These are phyloP conservation scores for Claviceps paspali DNA, from an alignment of 2,329 filamentous ascomycete species.

Conservation along the genomic window DNA sequence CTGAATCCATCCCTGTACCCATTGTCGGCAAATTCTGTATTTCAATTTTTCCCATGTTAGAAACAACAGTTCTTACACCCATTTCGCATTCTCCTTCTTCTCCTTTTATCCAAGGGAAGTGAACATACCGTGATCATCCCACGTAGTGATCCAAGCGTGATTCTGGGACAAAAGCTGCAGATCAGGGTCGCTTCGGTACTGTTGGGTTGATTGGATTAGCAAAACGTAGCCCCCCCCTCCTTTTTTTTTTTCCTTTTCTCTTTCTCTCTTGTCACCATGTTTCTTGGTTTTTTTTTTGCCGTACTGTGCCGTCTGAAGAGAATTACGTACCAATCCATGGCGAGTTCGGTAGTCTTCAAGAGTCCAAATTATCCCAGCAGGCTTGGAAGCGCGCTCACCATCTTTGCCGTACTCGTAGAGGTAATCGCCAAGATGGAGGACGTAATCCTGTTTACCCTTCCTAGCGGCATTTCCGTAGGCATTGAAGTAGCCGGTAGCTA, in stretches of 20 bases:
- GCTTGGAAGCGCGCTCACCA: constrained; percentile 17
- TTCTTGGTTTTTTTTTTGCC: neutral
- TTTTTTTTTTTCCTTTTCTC: neutral
- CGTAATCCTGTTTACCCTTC: constrained; percentile 45
- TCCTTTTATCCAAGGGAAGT: neutral
- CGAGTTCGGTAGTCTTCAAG: constrained; percentile 29
- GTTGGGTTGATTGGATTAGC: neutral
- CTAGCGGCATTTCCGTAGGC: constrained; percentile 42
- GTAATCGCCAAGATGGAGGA: constrained; percentile 43
- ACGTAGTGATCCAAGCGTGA: constrained; percentile 30
- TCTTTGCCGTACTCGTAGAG: constrained; percentile 42
- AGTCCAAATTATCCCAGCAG: constrained; percentile 16
- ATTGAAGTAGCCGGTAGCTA: constrained; percentile 38
- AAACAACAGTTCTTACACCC: neutral
- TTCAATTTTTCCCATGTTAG: neutral
- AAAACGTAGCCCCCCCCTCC: neutral
- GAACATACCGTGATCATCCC: constrained; percentile 30
- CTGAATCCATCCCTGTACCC: constrained; percentile 47
- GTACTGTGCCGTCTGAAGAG: neutral
- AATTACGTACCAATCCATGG: constrained; percentile 17
- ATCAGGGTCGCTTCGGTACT: constrained; percentile 27
- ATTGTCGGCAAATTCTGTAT: constrained; percentile 43
- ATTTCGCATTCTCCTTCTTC: neutral
- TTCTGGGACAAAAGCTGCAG: constrained; percentile 24
- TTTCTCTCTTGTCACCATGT: no score